phyloP scores from a whole-genome alignment of 75 land plant species.

The Isoetes taiwanensis region DNA sequence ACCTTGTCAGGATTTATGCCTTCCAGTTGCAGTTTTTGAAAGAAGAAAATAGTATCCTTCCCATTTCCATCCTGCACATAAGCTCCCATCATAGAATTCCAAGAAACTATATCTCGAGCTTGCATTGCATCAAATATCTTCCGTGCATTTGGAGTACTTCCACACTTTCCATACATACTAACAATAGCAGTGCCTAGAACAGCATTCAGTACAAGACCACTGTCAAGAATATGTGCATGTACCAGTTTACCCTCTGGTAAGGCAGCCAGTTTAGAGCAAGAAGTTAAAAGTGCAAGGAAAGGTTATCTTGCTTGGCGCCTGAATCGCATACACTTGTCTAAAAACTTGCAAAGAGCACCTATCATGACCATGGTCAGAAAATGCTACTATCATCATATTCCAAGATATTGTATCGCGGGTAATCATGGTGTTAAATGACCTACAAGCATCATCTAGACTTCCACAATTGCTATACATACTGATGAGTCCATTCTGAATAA shows the following conservation, averaged over 20 bases:
- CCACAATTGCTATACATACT: conserved; percentile 6
- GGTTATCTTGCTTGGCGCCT: too few relatives aligned
- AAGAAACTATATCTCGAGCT: conserved; percentile 8
- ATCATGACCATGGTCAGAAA: background rate
- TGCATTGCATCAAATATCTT: conserved; percentile 20
- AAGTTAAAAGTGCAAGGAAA: too few relatives aligned
- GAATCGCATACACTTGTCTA: background rate
- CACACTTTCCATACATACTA: conserved; percentile 40
- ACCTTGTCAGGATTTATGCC: too few relatives aligned
- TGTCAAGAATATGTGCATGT: conserved; percentile 29
- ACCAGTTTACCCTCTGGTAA: conserved; percentile 19
- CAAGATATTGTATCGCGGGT: conserved; percentile 9
- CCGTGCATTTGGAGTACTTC: conserved; percentile 30
- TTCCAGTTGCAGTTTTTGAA: too few relatives aligned
- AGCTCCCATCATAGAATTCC: too few relatives aligned
- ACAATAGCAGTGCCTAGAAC: conserved; percentile 37
- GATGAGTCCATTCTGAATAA: background rate
- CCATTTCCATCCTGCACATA: too few relatives aligned
- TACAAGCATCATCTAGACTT: background rate
- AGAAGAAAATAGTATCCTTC: too few relatives aligned
- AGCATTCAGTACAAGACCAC: conserved; percentile 32
- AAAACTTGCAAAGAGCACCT: background rate
- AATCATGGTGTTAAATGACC: conserved; percentile 3
- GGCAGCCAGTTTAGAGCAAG: too few relatives aligned
- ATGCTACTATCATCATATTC: conserved; percentile 7